Conservation (phyloP, 2,329 filamentous ascomycete species). For the Trichothecium sympodiale region DNA sequence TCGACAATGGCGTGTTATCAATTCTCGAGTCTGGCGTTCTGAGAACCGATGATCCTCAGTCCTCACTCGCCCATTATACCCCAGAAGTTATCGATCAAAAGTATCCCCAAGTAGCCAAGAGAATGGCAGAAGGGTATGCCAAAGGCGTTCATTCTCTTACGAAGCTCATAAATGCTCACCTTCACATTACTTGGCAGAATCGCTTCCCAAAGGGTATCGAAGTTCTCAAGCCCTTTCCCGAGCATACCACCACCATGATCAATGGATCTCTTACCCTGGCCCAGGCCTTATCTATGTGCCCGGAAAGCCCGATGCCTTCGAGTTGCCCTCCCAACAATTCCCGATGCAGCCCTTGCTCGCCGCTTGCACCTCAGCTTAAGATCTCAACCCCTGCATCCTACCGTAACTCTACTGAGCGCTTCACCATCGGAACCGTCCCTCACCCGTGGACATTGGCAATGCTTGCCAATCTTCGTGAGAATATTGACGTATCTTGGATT, state of each 20-base stretch:
- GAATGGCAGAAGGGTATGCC: slow-evolving; percentile 33
- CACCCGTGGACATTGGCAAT: slow-evolving; percentile 79
- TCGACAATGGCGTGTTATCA: slow-evolving; percentile 51
- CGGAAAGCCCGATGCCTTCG: slow-evolving; percentile 57
- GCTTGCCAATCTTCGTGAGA: slow-evolving; percentile 50
- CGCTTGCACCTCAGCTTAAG: slow-evolving; percentile 49
- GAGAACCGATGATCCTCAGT: slow-evolving; percentile 50
- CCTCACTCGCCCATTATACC: slow-evolving; percentile 70
- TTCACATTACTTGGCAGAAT: slow-evolving; percentile 78
- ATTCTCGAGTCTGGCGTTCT: slow-evolving; percentile 50
- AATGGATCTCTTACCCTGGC: slow-evolving; percentile 63
- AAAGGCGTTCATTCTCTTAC: slow-evolving; percentile 57
- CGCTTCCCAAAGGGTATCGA: slow-evolving; percentile 66
- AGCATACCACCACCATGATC: slow-evolving; percentile 64
- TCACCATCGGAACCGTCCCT: slow-evolving; percentile 78
- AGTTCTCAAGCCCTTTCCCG: slow-evolving; percentile 67
- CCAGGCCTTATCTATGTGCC: slow-evolving; percentile 63
- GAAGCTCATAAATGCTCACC: slow-evolving; percentile 69
- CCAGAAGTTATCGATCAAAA: slow-evolving; percentile 44
- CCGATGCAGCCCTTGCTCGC: slow-evolving; percentile 61
- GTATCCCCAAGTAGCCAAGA: slow-evolving; percentile 47
- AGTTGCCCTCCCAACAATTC: slow-evolving; percentile 76
- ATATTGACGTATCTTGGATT: slow-evolving; percentile 53
- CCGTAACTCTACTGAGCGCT: slow-evolving; percentile 59
- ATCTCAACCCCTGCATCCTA: slow-evolving; percentile 58